Base-by-base conservation (phyloP, 306 rosid genomes). In the Oxytropis ochrocephala region DNA sequence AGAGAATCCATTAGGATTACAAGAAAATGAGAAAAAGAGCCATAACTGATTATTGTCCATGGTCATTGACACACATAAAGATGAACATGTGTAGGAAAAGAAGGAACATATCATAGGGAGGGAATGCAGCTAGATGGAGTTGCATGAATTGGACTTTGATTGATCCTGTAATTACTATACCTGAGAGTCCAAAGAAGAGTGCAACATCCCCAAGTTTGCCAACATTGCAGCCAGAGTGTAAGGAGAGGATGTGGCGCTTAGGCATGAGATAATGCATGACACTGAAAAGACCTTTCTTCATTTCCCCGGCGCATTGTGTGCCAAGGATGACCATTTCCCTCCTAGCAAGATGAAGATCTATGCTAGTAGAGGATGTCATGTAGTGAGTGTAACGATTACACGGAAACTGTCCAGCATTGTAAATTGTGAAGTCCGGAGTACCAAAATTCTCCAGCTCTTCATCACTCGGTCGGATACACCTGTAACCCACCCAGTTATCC, bases 221-320 rank as follows among this genome's bases (percentile, higher is more conserved):
- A 75, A 92, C 67, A 57, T 92, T 92, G 88, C 92, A 92, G 64
- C 98, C 98, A 56, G 96, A 92, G 75, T 92, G 98, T 2, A 92
- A 78, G 75, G 98, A 87, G 80, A 89, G 91, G 61, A 92, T 85
- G 19, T 79, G 83, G 41, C 92, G 92, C 84, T 39, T 83, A 16
- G 98, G 98, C 95, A 92, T 89, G 83, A 92, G 89, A 83, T 83
- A 92, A 75, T 92, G 98, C 98, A 89, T 92, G 12, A 92, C 85
- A 73, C 92, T 73, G 82, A 92, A 92, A 29, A 92, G 87, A 36
- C 98, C 98, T 56, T 92, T 92, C 87, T 92, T 92, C 98, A 89
- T 92, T 80, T 92, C 98, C 79, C 98, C 98, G 36, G 98, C 98
- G 30, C 89, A 92, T 11, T 92, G 98, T 0, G 98, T 92, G 73